These are phyloP conservation scores for Calocybe gambosa DNA, from an alignment of 1,284 basidiomycete species.

Conservation along the genomic window DNA sequence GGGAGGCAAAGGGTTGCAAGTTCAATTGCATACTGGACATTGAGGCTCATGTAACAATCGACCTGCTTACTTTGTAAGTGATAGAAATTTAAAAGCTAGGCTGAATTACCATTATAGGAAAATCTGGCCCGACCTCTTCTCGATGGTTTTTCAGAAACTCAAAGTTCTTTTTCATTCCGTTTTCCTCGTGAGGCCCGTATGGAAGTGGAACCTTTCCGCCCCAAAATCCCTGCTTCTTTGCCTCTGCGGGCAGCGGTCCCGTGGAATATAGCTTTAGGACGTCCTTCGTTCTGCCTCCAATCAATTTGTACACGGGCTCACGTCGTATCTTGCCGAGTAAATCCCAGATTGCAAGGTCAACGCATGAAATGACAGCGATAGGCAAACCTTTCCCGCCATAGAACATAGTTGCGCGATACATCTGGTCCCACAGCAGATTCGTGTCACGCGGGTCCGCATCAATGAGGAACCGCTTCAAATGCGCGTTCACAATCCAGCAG, in stretches of 20 bases:
- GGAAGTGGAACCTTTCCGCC: slow-evolving; percentile 43
- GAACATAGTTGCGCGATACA: slow-evolving; percentile 39
- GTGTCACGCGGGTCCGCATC: slow-evolving; percentile 35
- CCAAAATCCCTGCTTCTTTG: slow-evolving; percentile 45
- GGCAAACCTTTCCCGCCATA: slow-evolving; percentile 47
- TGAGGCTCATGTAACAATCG: slow-evolving; percentile 38
- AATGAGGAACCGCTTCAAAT: slow-evolving; percentile 44
- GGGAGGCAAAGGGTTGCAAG: slow-evolving; percentile 36
- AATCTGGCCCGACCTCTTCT: slow-evolving; percentile 33
- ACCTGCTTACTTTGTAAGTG: slow-evolving; percentile 1
- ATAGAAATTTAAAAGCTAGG: not conserved
- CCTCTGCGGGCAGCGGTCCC: slow-evolving; percentile 37
- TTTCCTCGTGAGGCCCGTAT: slow-evolving; percentile 38
- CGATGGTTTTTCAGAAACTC: slow-evolving; percentile 38
- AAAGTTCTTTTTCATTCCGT: slow-evolving; percentile 42
- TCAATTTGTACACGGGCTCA: slow-evolving; percentile 52
- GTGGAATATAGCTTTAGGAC: slow-evolving; percentile 46
- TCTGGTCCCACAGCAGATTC: slow-evolving; percentile 40
- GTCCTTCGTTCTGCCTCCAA: slow-evolving; percentile 42
- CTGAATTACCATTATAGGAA: slow-evolving; percentile 39
- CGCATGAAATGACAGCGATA: slow-evolving; percentile 29
- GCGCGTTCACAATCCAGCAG: slow-evolving; percentile 48
- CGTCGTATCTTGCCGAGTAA: slow-evolving; percentile 44
- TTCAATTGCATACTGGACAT: slow-evolving; percentile 40
- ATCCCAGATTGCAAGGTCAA: slow-evolving; percentile 43